Percentiles rank a stretch among this genome's conserved stretches.
phyloP scores from a whole-genome alignment of 768 basidiomycete species.

The Boletus speciosus region DNA sequence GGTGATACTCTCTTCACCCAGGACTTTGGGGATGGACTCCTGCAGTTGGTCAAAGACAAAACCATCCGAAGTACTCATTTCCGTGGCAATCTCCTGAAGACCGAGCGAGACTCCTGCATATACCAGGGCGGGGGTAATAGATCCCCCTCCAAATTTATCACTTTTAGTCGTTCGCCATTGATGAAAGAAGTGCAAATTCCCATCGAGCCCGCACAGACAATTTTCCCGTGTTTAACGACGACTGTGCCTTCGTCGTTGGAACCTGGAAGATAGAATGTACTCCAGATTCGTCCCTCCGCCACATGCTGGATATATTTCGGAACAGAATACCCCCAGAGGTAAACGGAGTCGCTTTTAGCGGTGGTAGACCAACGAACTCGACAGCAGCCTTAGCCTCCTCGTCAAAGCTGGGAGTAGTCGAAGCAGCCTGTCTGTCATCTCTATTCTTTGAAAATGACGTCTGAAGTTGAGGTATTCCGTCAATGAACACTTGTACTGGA shows the following conservation, averaged over 20 bases:
- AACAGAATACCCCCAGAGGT: slow-evolving; percentile 45
- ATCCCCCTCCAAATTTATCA: slow-evolving; percentile 61
- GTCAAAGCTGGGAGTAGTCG: slow-evolving; percentile 55
- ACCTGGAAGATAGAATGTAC: slow-evolving; percentile 16
- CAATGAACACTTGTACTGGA: slow-evolving; percentile 77
- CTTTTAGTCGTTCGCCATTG: slow-evolving; percentile 4
- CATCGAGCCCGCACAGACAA: slow-evolving; percentile 43
- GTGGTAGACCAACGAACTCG: slow-evolving; percentile 65
- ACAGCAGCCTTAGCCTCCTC: slow-evolving; percentile 56
- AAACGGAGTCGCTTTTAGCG: slow-evolving; percentile 42
- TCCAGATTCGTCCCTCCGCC: slow-evolving; percentile 22
- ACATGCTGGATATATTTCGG: slow-evolving; percentile 45
- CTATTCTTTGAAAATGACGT: slow-evolving; percentile 44
- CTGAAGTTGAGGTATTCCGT: slow-evolving; percentile 67
- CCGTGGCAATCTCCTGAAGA: slow-evolving; percentile 62
- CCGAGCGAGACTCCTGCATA: slow-evolving; percentile 65
- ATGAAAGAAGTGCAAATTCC: slow-evolving; percentile 12
- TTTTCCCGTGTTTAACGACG: slow-evolving; percentile 50
- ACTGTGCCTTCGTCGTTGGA: slow-evolving; percentile 32
- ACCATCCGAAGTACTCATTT: slow-evolving; percentile 68
- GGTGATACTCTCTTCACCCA: slow-evolving; percentile 42
- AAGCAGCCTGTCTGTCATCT: slow-evolving; percentile 45
- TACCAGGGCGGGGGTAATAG: slow-evolving; percentile 57
- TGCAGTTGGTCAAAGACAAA: slow-evolving; percentile 47
- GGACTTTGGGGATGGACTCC: slow-evolving; percentile 27